phyloP scores from a whole-genome alignment of 176 grass and related monocot species.

The Avena sativa region DNA sequence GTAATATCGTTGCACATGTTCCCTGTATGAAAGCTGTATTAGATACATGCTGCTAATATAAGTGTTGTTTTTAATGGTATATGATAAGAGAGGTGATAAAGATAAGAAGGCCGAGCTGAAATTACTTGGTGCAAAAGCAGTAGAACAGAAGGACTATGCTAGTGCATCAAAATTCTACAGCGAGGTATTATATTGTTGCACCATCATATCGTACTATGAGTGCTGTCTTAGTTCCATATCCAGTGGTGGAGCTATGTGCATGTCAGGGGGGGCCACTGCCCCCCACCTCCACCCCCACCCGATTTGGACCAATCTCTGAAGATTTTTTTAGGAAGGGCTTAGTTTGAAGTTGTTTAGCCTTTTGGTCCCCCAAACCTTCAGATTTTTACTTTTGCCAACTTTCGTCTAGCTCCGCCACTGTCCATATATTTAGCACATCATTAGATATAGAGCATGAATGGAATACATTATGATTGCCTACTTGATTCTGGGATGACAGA shows the following conservation, averaged over 20 bases:
- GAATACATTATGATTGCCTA: background rate
- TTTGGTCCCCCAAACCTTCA: no score
- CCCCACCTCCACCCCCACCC: no score
- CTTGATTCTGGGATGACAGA: background rate
- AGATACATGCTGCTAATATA: background rate
- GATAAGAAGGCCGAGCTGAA: slow-evolving; percentile 42
- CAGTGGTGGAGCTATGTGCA: no score
- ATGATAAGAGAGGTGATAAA: slow-evolving; percentile 22
- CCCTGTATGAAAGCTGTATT: background rate
- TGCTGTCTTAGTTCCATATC: background rate
- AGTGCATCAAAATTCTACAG: slow-evolving; percentile 38
- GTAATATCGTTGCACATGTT: background rate
- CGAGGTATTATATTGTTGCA: slow-evolving; percentile 37
- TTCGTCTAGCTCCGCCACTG: no score
- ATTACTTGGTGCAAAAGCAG: slow-evolving; percentile 40
- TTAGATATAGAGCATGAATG: background rate
- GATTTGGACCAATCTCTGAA: no score
- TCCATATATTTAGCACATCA: background rate
- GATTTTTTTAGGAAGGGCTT: no score
- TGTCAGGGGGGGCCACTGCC: no score
- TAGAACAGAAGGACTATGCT: slow-evolving; percentile 30
- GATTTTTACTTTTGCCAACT: no score
- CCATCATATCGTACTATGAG: slow-evolving; percentile 4
- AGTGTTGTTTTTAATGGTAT: background rate
- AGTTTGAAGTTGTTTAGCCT: no score